Evolutionary conservation across 345 rosid species (phyloP), one percentile per base, ranked within the genome.

Genomic region (Salix suchowensis): DNA sequence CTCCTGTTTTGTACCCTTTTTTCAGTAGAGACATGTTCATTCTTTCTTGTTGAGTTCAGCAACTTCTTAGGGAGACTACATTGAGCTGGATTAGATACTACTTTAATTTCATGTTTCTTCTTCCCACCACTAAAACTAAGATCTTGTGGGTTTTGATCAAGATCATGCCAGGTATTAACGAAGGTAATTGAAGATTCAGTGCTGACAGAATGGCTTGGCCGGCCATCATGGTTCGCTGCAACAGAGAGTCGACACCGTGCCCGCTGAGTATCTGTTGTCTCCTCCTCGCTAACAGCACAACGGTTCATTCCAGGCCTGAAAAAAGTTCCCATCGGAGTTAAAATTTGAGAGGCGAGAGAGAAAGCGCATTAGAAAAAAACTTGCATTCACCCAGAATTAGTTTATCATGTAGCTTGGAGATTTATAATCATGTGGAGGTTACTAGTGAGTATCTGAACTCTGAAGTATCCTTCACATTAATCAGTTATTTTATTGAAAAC

Each of bases 231-330:
- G 79, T 79, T 78, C 68, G 32, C 39, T 19, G 71, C 40, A 71
- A 50, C 50, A 77, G 76, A 71, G 8, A 65, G 71, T 16, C 85
- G 81, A 34, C 40, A 84, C 85, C 74, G 73, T 46, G 90, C 90
- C 39, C 80, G 62, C 70, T 86, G 77, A 65, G 98, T 93, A 77
- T 79, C 87, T 12, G 88, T 94, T 19, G 97, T 92, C 81, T 91
- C 92, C 73, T 86, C 92, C 86, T 94, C 92, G 2, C 84, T 85
- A 74, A 92, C 61, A 71, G 79, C 83, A 80, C 98, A 94, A 34
- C 76, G 77, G 82, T 94, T 91, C 88, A 86, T 87, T 73, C 87
- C 89, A 80, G 96, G 88, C 91, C 98, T 94, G 70, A 77, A 68
- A 82, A 67, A 62, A 86, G 28, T 58, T 65, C 60, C 48, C 55